Evolutionary conservation across 805 yeast species (phyloP), one percentile per base, ranked within the genome.

Genomic region (Teunomyces atbi): DNA sequence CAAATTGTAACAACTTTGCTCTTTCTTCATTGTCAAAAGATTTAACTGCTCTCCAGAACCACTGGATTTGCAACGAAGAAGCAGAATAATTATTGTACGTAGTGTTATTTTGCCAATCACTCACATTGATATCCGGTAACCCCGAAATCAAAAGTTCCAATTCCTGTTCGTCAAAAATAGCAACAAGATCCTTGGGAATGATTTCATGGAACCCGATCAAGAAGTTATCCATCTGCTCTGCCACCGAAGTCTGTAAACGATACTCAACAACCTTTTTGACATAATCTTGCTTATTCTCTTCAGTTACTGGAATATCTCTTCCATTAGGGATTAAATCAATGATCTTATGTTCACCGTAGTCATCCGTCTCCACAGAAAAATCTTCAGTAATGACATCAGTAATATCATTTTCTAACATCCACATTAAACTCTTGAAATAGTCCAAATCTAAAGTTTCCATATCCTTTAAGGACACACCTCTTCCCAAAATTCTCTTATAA

Each of bases 1-100:
- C 92, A 73, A 94, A 94, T 62, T 94, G 99, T 48, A 94, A 71
- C 53, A 94, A 69, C 61, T 90, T 91, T 6, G 99, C 99, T 41
- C 96, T 77, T 61, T 94, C 97, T 62, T 94, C 99, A 13, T 79
- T 79, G 58, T 89, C 97, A 68, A 94, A 94, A 1, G 97, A 88
- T 57, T 89, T 81, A 11, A 94, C 97, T 1, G 97, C 96, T 61
- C 97, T 77, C 99, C 99, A 94, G 69, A 94, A 94, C 88, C 97
- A 92, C 60, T 86, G 90, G 46, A 94, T 84, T 61, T 91, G 97
- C 26, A 88, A 82, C 2, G 96, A 87, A 1, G 87, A 77, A 1
- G 91, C 77, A 0, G 89, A 79, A 63, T 92, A 94, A 61, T 90
- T 92, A 41, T 79, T 84, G 66, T 94, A 86, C 1, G 71, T 74